These are phyloP conservation scores for Cyclotella sp. DNA, from an alignment of 108 stramenopile genomes.

Conservation along the genomic window DNA sequence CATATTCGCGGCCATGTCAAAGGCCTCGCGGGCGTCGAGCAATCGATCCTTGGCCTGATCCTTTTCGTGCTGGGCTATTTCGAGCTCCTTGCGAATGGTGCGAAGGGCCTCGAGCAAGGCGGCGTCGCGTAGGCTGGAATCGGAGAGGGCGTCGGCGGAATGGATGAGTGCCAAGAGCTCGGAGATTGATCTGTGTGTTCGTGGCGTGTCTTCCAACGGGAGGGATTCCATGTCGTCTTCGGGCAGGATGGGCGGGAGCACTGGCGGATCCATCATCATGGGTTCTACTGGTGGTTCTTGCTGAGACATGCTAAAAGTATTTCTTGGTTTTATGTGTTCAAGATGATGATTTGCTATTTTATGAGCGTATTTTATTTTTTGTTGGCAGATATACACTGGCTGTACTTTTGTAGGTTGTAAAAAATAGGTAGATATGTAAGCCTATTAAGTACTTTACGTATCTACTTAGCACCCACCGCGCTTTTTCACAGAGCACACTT, in stretches of 20 bases:
- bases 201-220: no score
- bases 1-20: background rate
- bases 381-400: no score
- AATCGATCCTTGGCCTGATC: conserved; percentile 10
- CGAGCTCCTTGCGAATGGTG: conserved; percentile 26
- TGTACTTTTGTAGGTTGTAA: no score
- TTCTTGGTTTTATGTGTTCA: no score
- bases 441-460: no score
- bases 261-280: background rate
- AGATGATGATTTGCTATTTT: no score
- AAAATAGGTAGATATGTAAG: no score
- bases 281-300: no score
- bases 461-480: no score
- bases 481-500: no score
- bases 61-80: conserved; percentile 12
- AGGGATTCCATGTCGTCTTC: background rate
- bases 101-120: conserved; percentile 32
- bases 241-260: background rate
- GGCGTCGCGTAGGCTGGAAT: conserved; percentile 17
- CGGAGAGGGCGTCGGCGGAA: conserved; percentile 25
- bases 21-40: conserved; percentile 18
- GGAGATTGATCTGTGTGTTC: background rate
- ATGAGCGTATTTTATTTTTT: no score
- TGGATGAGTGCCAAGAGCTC: conserved; percentile 22
- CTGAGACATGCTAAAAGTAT: no score